Base-by-base conservation (phyloP, 495 filamentous ascomycete genomes). In the Aspergillus incahuasiensis region DNA sequence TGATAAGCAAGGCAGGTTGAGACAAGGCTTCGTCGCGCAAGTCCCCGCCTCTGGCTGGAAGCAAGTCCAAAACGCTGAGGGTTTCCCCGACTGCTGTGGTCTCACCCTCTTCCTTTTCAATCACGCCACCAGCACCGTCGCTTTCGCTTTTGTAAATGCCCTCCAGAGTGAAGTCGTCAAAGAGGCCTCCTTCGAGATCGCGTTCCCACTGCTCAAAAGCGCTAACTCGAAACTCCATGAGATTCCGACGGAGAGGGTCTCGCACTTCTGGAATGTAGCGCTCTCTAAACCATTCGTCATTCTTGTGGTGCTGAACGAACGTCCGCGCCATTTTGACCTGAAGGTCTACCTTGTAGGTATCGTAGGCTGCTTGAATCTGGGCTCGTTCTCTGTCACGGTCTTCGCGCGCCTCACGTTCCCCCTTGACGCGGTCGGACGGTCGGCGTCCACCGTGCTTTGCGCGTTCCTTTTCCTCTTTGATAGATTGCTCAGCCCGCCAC, bases 221-320 rank as follows among this genome's bases (percentile, higher is more conserved):
- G 15, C 79, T 82, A 22, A 82, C 81, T 6, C 94, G 84, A 63
- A 89, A 91, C 12, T 87, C 85, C 64, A 83, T 85, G 30, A 96
- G 74, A 45, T 86, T 81, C 44, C 71, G 68, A 39, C 85, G 86
- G 46, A 96, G 79, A 1, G 74, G 70, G 58, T 90, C 87, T 30
- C 86, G 75, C 50, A 89, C 81, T 51, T 94, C 91, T 4, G 91
- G 81, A 53, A 94, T 81, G 62, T 99, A 99, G 48, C 90, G 86
- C 71, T 99, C 94, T 58, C 86, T 90, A 73, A 99, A 99, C 94
- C 94, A 99, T 63, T 97, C 92, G 60, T 97, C 94, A 13, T 80
- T 79, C 63, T 94, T 95, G 68, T 97, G 94, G 46, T 88, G 84
- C 25, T 86, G 83, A 19, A 99, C 94, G 63, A 99, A 97, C 2